Percentiles rank a stretch among this genome's conserved stretches.
Conservation (phyloP, 768 basidiomycete species). For the Tricholoma terreum region DNA sequence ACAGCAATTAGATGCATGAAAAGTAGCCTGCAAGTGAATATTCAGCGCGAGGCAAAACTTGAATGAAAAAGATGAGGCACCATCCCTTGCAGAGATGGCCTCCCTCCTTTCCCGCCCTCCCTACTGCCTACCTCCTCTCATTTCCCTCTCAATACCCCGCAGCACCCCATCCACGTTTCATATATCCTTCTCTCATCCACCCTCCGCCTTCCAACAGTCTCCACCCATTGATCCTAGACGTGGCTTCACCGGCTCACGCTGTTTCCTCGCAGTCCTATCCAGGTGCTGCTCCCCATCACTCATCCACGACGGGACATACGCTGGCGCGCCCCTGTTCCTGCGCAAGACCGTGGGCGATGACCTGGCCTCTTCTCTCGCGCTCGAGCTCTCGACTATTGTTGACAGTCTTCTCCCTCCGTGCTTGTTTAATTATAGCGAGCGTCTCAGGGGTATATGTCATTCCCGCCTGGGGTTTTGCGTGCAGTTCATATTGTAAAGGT, state of each 20-base stretch:
- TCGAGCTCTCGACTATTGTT: conserved; percentile 64
- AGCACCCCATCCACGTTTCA: conserved; percentile 23
- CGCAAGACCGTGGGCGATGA: conserved; percentile 47
- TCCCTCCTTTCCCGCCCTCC: not conserved
- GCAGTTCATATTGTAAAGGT: not conserved
- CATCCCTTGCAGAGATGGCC: no score
- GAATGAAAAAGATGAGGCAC: no score
- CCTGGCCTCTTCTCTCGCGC: conserved; percentile 64
- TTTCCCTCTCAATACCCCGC: conserved; percentile 26
- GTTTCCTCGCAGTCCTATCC: conserved; percentile 50
- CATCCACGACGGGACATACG: conserved; percentile 55
- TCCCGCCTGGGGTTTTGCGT: not conserved
- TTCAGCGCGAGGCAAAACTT: no score
- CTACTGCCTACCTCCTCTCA: conserved; percentile 16
- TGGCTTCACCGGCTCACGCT: conserved; percentile 53
- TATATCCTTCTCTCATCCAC: conserved; percentile 26
- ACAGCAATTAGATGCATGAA: no score
- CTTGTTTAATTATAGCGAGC: conserved; percentile 46
- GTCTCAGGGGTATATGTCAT: conserved; percentile 42
- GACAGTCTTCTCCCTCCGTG: conserved; percentile 54
- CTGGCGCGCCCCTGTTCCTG: conserved; percentile 56
- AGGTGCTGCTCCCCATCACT: conserved; percentile 39
- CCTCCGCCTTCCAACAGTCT: conserved; percentile 34
- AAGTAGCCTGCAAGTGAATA: no score
- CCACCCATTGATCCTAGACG: conserved; percentile 43